These are phyloP conservation scores for Arachis monticola DNA, from an alignment of 331 rosid genomes.

Conservation along the genomic window DNA sequence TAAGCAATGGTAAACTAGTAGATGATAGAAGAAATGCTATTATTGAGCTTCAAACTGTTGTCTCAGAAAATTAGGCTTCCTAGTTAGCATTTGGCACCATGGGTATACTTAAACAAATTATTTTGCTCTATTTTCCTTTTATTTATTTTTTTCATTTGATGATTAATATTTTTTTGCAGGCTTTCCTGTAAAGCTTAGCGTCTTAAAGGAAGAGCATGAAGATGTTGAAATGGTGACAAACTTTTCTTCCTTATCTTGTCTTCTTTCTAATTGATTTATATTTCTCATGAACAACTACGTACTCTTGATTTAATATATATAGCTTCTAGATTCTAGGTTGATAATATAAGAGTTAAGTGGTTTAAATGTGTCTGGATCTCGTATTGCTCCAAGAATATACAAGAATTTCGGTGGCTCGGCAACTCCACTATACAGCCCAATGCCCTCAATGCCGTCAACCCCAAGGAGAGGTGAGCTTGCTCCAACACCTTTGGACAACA, in stretches of 20 bases:
- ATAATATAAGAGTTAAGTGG: too few species aligned
- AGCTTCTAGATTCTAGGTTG: too few species aligned
- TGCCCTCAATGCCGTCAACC: constrained; percentile 82
- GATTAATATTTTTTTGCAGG: constrained; percentile 56
- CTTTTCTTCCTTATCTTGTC: constrained; percentile 17
- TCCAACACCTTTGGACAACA: constrained; percentile 63
- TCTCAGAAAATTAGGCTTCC: constrained; percentile 69
- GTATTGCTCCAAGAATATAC: too few species aligned
- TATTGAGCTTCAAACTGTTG: constrained; percentile 48
- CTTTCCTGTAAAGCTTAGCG: constrained; percentile 75
- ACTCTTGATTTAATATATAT: neutral
- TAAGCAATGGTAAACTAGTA: constrained; percentile 52
- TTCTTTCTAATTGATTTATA: constrained; percentile 23
- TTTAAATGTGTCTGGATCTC: too few species aligned
- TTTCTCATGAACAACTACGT: too few species aligned
- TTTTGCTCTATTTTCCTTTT: neutral
- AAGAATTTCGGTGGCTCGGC: constrained; percentile 52
- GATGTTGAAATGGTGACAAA: constrained; percentile 87
- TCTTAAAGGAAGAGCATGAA: constrained; percentile 87
- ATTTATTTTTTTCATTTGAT: neutral
- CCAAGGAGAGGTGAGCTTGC: constrained; percentile 79
- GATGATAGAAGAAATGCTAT: constrained; percentile 78
- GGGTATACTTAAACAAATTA: constrained; percentile 54
- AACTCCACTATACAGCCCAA: constrained; percentile 82
- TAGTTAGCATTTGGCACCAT: constrained; percentile 94